Base-by-base conservation (phyloP, 192 early-diverging fungal species). In the Phlyctochytrium arcticum region DNA sequence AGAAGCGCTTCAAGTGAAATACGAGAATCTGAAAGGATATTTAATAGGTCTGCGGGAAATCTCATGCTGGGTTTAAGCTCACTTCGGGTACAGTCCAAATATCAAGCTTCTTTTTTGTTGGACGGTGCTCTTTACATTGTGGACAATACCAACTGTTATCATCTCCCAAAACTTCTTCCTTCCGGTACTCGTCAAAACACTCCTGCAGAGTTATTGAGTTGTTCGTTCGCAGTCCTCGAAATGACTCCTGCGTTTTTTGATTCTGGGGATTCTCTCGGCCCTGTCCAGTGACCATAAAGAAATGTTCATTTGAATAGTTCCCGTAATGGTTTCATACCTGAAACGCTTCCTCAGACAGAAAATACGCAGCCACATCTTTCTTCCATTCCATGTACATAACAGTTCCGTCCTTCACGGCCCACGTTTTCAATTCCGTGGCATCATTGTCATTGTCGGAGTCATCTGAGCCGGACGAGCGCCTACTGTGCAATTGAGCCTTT, bases 1-100 rank as follows among this genome's bases (percentile, higher is more conserved):
- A 78, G 69, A 93, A 93, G 27, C 91, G 80, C 68, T 93, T 93
- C 31, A 93, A 75, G 57, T 91, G 90, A 59, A 93, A 85, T 3
- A 93, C 88, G 23, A 93, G 72, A 35, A 87, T 80, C 72, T 77
- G 36, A 54, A 47, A 33, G 47, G n/a, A n/a, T n/a, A 32, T 54
- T 33, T 23, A 12, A 37, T 31, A 21, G 29, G 0, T 53, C n/a
- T n/a, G n/a, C n/a, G 21, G 39, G 15, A 44, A 44, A n/a, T 44
- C 39, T n/a, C 21, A 19, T 2, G 50, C 37, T 54, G 3, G 17
- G 21, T 44, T 29, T 6, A 58, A 29, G 26, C 39, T 34, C 56
- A 80, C 78, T 48, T 90, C 89, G 8, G 91, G 90, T 36, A 87
- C 73, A 7, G 78, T 80, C 87, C 89, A 93, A 37, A 93, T 68